Conservation (phyloP, 1,284 basidiomycete species). For the Gomphus bonarii region DNA sequence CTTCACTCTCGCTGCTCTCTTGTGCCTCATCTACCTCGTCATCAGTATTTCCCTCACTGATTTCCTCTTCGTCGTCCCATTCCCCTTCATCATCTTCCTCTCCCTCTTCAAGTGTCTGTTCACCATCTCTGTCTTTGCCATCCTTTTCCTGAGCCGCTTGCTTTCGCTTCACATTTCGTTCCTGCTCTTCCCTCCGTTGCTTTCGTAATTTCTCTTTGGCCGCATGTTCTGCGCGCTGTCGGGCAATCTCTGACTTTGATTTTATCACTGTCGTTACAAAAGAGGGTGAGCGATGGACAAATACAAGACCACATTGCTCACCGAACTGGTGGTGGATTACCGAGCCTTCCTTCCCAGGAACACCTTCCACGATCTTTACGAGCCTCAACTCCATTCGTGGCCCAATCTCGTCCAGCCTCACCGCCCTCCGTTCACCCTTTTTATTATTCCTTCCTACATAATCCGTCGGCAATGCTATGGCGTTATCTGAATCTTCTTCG, state of each 20-base stretch:
- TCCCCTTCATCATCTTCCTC: constrained; percentile 25
- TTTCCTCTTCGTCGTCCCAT: constrained; percentile 58
- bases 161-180: constrained; percentile 78
- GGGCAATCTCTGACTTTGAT: constrained; percentile 57
- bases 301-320: constrained; percentile 25
- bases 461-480: constrained; percentile 77
- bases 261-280: constrained; percentile 59
- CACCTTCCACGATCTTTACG: constrained; percentile 93
- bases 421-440: constrained; percentile 84
- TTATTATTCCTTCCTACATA: constrained; percentile 94
- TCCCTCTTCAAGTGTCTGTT: constrained; percentile 31
- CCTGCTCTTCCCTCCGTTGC: constrained; percentile 77
- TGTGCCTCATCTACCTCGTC: constrained; percentile 26
- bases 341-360: constrained; percentile 79
- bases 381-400: constrained; percentile 90
- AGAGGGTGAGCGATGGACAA: not conserved
- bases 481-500: constrained; percentile 70
- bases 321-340: constrained; percentile 91
- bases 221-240: constrained; percentile 63
- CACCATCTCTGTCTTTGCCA: constrained; percentile 28
- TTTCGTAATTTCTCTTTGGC: constrained; percentile 67
- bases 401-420: constrained; percentile 88
- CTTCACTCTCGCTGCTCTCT: constrained; percentile 27
- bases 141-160: constrained; percentile 32
- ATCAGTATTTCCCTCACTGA: constrained; percentile 42